Evolutionary conservation across 2,329 filamentous ascomycete genomes (phyloP).

Genomic region (Calonectria multiphialidica): DNA sequence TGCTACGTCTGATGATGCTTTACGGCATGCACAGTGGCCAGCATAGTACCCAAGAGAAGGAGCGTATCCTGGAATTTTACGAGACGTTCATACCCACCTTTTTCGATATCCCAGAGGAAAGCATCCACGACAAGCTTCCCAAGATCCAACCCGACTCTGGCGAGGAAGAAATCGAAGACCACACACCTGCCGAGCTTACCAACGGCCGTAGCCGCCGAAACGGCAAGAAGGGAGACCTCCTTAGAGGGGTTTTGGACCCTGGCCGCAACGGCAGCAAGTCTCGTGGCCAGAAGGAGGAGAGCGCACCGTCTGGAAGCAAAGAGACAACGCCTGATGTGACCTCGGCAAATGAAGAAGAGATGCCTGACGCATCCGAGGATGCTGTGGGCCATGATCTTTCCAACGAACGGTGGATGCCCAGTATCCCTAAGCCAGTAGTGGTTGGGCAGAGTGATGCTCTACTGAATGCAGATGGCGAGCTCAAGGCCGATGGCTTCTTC

Average conservation of each 20-base stretch:
- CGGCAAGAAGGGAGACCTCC: conserved; percentile 83
- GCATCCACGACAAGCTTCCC: conserved; percentile 74
- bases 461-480: conserved; percentile 71
- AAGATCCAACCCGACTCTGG: conserved; percentile 78
- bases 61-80: conserved; percentile 80
- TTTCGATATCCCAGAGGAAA: conserved; percentile 80
- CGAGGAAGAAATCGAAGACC: conserved; percentile 83
- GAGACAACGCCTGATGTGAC: conserved; percentile 88
- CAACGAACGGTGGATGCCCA: conserved; percentile 74
- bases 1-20: conserved; percentile 72
- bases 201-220: conserved; percentile 78
- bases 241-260: conserved; percentile 87
- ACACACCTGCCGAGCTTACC: conserved; percentile 77
- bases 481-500: conserved; percentile 84
- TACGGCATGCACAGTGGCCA: conserved; percentile 77
- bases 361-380: conserved; percentile 71
- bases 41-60: conserved; percentile 79
- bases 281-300: conserved; percentile 83
- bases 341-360: conserved; percentile 84
- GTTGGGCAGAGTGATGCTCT: conserved; percentile 64
- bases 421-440: conserved; percentile 68
- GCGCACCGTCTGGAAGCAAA: conserved; percentile 82
- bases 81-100: conserved; percentile 82
- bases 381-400: conserved; percentile 70
- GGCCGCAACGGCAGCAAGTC: conserved; percentile 77